Evolutionary conservation across 2,329 filamentous ascomycete genomes (phyloP).

Genomic region (Nakataea oryzae): DNA sequence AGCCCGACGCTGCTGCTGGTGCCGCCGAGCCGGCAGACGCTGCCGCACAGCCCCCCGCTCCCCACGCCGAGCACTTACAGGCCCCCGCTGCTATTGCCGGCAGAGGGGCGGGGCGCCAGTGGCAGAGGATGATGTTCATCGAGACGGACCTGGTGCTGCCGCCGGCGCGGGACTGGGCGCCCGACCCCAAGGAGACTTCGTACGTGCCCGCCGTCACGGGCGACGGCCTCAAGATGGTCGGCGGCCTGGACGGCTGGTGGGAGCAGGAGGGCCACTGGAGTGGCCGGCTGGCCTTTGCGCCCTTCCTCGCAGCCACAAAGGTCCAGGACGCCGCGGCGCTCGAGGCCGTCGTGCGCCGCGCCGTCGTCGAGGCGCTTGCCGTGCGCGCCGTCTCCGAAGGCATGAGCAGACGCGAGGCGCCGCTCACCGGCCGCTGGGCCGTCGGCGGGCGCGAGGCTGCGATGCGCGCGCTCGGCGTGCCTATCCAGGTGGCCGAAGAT

Average conservation of each 20-base stretch:
- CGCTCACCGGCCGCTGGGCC: conserved; percentile 17
- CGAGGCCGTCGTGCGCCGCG: conserved; percentile 37
- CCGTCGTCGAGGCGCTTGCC: conserved; percentile 40
- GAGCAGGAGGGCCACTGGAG: conserved; percentile 41
- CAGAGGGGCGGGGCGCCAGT: neutral
- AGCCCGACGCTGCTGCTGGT: neutral
- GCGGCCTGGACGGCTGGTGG: conserved; percentile 41
- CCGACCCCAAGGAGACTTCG: conserved; percentile 19
- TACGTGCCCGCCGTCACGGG: conserved; percentile 38
- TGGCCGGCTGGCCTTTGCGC: conserved; percentile 28
- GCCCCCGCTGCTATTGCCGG: no score
- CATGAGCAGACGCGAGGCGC: conserved; percentile 5
- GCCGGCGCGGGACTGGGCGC: conserved; percentile 13
- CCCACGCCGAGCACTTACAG: neutral
- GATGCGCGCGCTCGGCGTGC: conserved; percentile 20
- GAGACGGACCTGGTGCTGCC: conserved; percentile 16
- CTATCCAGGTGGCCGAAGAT: conserved; percentile 25
- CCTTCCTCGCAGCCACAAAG: conserved; percentile 15
- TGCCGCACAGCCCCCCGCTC: neutral
- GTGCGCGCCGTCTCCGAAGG: conserved; percentile 23
- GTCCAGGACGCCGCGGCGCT: conserved; percentile 32
- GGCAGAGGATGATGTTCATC: conserved; percentile 3
- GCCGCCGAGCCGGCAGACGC: neutral
- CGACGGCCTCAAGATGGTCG: conserved; percentile 35
- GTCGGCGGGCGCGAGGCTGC: conserved; percentile 23